These are phyloP conservation scores for Paramecium bursaria DNA, from an alignment of 73 alveolate species.

Conservation along the genomic window DNA sequence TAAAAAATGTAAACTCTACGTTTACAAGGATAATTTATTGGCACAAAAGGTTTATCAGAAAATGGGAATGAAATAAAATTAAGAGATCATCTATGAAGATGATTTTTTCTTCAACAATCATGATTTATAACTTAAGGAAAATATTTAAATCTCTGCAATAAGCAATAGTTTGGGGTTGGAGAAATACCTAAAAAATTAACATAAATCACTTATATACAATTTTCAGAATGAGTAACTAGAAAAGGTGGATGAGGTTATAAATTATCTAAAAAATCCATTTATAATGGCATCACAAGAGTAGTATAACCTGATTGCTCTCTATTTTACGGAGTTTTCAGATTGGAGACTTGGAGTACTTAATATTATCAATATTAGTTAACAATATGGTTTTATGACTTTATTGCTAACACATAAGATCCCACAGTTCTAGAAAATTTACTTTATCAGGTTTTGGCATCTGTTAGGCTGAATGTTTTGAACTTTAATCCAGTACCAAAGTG, in stretches of 20 bases:
- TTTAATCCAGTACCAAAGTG: too few relatives aligned
- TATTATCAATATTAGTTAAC: not conserved
- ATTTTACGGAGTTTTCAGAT: slow-evolving; percentile 36
- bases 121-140: too few relatives aligned
- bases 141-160: too few relatives aligned
- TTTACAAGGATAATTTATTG: not conserved
- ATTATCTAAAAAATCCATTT: slow-evolving; percentile 24
- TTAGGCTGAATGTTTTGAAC: too few relatives aligned
- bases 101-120: slow-evolving; percentile 51
- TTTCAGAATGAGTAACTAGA: too few relatives aligned
- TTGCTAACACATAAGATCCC: slow-evolving; percentile 21
- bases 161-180: too few relatives aligned
- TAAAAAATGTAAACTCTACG: slow-evolving; percentile 40
- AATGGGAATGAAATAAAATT: slow-evolving; percentile 29
- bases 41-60: slow-evolving; percentile 39
- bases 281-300: not conserved
- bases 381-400: slow-evolving; percentile 44
- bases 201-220: too few relatives aligned
- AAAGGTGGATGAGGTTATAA: too few relatives aligned
- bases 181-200: too few relatives aligned
- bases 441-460: too few relatives aligned
- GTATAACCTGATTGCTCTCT: slow-evolving; percentile 16
- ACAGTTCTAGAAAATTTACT: too few relatives aligned
- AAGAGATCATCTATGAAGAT: slow-evolving; percentile 53
- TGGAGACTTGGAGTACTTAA: slow-evolving; percentile 54